Evolutionary conservation across 2,329 filamentous ascomycete species (phyloP).

Genomic region (Cladophialophora bantiana): DNA sequence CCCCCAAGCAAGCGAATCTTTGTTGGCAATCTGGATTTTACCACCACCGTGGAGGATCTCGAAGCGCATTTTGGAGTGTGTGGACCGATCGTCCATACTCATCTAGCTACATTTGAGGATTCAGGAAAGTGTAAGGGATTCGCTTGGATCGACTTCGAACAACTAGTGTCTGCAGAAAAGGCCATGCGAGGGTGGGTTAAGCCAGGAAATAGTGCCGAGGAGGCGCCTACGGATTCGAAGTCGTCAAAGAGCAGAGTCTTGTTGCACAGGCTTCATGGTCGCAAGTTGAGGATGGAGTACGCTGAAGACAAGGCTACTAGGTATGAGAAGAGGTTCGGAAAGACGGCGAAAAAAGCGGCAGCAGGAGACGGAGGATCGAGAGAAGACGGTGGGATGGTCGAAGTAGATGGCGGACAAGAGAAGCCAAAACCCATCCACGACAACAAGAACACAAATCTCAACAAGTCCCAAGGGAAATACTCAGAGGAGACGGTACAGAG

Average conservation of each 20-base stretch:
- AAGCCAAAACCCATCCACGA: not conserved
- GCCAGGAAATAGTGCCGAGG: conserved; percentile 60
- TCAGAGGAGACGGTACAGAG: conserved; percentile 63
- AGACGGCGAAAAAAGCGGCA: conserved; percentile 62
- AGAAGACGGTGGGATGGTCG: conserved; percentile 49
- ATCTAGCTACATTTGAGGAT: conserved; percentile 95
- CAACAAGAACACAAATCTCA: conserved; percentile 7
- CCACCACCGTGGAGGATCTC: conserved; percentile 80
- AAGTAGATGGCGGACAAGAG: conserved; percentile 2
- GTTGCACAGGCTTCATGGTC: conserved; percentile 82
- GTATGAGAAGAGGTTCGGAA: conserved; percentile 94
- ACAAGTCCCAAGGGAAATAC: conserved; percentile 54
- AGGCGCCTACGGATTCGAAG: conserved; percentile 47
- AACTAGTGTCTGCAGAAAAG: conserved; percentile 74
- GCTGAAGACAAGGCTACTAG: conserved; percentile 87
- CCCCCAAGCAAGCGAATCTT: conserved; percentile 82
- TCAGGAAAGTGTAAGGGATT: conserved; percentile 97
- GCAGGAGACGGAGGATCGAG: conserved; percentile 41
- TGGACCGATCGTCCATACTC: conserved; percentile 80
- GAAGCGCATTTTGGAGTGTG: conserved; percentile 83
- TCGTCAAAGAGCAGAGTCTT: conserved; percentile 73
- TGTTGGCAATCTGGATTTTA: conserved; percentile 86
- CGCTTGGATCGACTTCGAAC: conserved; percentile 91
- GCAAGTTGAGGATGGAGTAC: conserved; percentile 85
- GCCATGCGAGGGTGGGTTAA: conserved; percentile 83